These are phyloP conservation scores for Dactylellina drechsleri DNA, from an alignment of 2,329 filamentous ascomycete genomes.

Conservation along the genomic window DNA sequence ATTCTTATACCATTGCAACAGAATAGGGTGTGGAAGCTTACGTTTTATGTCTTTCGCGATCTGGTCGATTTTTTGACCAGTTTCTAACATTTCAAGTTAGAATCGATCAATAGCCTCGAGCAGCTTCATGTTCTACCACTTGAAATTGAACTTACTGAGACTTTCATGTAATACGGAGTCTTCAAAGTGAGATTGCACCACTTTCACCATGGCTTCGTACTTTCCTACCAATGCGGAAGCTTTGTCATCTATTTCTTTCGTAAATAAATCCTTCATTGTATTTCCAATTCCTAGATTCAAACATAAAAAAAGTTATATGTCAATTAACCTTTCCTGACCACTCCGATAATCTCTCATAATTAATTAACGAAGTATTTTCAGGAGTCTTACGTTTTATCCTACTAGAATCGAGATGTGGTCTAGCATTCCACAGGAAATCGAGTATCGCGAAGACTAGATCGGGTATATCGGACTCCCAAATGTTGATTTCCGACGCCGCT, in stretches of 20 bases:
- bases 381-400: constrained; percentile 24
- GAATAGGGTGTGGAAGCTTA: neutral
- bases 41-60: constrained; percentile 25
- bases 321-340: too few species aligned
- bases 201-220: constrained; percentile 30
- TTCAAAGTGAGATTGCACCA: constrained; percentile 32
- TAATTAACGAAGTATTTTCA: too few species aligned
- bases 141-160: too few species aligned
- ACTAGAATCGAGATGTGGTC: constrained; percentile 31
- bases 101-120: too few species aligned
- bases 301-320: neutral
- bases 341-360: neutral
- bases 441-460: constrained; percentile 35
- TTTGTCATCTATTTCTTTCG: constrained; percentile 31
- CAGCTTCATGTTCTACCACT: too few species aligned
- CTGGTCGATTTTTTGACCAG: constrained; percentile 29
- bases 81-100: constrained; percentile 17
- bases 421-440: constrained; percentile 39
- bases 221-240: constrained; percentile 20
- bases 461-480: constrained; percentile 39
- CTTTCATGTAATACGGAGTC: constrained; percentile 34
- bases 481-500: constrained; percentile 19
- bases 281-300: constrained; percentile 22
- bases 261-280: constrained; percentile 44
- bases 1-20: too few species aligned